These are phyloP conservation scores for Penicillium samsonianum DNA, from an alignment of 495 filamentous ascomycete genomes.

Conservation along the genomic window DNA sequence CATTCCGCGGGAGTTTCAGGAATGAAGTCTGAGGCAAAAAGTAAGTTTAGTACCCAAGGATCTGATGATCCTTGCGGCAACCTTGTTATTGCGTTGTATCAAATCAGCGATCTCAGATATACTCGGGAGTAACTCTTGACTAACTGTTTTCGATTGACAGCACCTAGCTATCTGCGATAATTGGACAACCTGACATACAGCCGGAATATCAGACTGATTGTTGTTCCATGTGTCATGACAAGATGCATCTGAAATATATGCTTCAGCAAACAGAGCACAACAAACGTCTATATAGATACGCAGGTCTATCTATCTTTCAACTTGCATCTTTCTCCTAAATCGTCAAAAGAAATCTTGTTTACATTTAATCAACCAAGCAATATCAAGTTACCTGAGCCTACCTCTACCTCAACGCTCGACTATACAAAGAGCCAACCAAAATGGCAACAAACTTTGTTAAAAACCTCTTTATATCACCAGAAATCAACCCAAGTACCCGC, in stretches of 20 bases:
- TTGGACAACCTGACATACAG: neutral
- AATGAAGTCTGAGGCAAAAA: neutral
- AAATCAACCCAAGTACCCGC: conserved; percentile 70
- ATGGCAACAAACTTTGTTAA: conserved; percentile 30
- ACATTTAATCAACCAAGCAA: neutral
- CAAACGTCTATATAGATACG: conserved; percentile 16
- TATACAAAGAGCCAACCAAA: conserved; percentile 1
- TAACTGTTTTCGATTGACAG: conserved; percentile 5
- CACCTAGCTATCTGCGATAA: neutral
- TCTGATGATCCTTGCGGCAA: neutral
- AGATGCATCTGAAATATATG: neutral
- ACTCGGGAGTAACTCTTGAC: conserved; percentile 11
- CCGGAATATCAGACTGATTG: conserved; percentile 13
- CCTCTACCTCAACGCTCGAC: neutral
- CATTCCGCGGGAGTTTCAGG: conserved; percentile 3
- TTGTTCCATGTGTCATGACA: conserved; percentile 19
- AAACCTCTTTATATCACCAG: conserved; percentile 38
- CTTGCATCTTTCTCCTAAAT: neutral
- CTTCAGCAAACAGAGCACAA: neutral
- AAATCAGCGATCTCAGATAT: conserved; percentile 22
- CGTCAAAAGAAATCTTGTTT: neutral
- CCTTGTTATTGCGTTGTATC: conserved; percentile 3
- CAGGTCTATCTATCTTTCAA: neutral
- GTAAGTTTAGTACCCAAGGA: neutral
- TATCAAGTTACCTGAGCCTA: neutral